phyloP scores from a whole-genome alignment of 148 eudicot species.

The Polygonum maritimum region DNA sequence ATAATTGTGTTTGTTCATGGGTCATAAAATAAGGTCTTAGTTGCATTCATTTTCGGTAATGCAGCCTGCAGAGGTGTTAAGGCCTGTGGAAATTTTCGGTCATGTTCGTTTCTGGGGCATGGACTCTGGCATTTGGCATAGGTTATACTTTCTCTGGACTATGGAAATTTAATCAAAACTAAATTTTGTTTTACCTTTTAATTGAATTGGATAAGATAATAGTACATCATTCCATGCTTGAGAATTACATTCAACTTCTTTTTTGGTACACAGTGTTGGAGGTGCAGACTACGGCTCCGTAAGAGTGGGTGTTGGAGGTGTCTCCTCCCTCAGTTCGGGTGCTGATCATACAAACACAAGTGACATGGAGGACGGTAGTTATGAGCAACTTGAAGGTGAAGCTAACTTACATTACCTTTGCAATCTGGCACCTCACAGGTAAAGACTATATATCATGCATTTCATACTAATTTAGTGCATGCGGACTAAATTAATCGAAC shows the following conservation, averaged over 20 bases:
- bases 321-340: slow-evolving; percentile 31
- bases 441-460: too few species aligned
- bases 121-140: slow-evolving; percentile 96
- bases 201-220: too few species aligned
- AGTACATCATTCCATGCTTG: too few species aligned
- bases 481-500: too few species aligned
- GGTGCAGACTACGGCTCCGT: slow-evolving; percentile 99
- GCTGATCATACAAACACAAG: slow-evolving; percentile 31
- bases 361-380: slow-evolving; percentile 51
- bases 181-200: neutral
- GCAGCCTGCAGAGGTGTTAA: slow-evolving; percentile 99
- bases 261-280: slow-evolving; percentile 56
- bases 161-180: neutral
- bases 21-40: neutral
- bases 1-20: neutral
- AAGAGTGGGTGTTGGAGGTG: slow-evolving; percentile 62
- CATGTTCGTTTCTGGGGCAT: slow-evolving; percentile 96
- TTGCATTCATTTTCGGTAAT: slow-evolving; percentile 12
- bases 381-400: slow-evolving; percentile 60
- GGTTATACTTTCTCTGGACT: slow-evolving; percentile 28
- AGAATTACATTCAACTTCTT: neutral
- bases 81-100: slow-evolving; percentile 85
- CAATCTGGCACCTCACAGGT: slow-evolving; percentile 94
- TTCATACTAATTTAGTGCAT: too few species aligned
- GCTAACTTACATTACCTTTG: slow-evolving; percentile 77